Evolutionary conservation across 23 red algal species (phyloP), one percentile per base, ranked within the genome.

Genomic region (Chondrus crispus): DNA sequence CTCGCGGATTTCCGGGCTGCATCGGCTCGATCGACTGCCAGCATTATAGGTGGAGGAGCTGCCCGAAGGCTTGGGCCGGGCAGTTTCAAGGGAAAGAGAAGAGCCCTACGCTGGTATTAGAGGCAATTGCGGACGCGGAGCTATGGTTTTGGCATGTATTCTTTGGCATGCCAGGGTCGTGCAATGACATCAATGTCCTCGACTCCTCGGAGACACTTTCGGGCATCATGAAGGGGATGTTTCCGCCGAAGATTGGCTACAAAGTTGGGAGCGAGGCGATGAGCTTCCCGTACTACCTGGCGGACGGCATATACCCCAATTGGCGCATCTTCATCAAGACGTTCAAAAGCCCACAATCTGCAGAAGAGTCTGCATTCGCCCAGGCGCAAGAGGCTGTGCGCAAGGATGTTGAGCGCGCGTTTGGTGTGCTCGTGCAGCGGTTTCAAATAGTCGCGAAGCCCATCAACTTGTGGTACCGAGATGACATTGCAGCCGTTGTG

Each of bases 251-350:
- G 37, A 38, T 26, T n/a, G n/a, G n/a, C n/a, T 79, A 1, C 13
- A 37, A 8, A 19, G 33, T 46, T 35, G 71, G 9, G 43, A 42
- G 49, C 19, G 20, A 24, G n/a, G 39, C 12, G 22, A 8, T 79
- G 13, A 8, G 12, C 19, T 79, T 70, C 41, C 68, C 48, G 7
- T 91, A 91, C 46, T 91, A 13, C 16, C 32, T 91, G 1, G 87
- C 49, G 1, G 87, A 91, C 41, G 87, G 87, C 2, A 91, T 91
- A 4, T 91, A 80, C 52, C 87, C 87, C 3, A 20, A 14, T 3
- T 52, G 30, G 7, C 50, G 69, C 2, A 35, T 90, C 2, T 75
- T 90, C 47, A 3, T 79, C 8, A 69, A 66, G 6, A 37, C 55
- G 19, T 5, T 36, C 19, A 5, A 35, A 9, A 49, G 20, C 46